Evolutionary conservation across 352 stramenopile genomes (phyloP), one percentile per base, ranked within the genome.

Genomic region (Phytophthora boehmeriae): DNA sequence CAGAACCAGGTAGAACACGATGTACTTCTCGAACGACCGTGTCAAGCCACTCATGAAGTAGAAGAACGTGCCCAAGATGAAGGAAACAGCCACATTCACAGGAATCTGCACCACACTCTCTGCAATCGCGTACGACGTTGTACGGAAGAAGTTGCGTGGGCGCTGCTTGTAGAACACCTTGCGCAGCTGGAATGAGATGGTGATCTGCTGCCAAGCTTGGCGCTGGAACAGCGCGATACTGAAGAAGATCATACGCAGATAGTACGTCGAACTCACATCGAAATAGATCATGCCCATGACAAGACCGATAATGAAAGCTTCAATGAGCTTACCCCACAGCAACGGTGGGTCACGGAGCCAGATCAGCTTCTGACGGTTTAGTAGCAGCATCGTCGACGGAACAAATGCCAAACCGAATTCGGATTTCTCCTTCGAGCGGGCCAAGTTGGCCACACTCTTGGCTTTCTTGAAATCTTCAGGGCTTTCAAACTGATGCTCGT

Each of bases 131-230:
- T 97, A 97, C 23, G 86, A 88, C 8, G 70, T 74, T 8, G 90
- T 89, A 2, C 86, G 80, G 61, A 95, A 97, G 55, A 97, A 98
- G 75, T 97, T 97, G 19, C 78, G 75, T 32, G 91, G 74, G 0
- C 79, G 75, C 30, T 98, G 90, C 60, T 96, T 97, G 80, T 97
- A 96, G 69, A 93, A 97, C n/a, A 97, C 90, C 16, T 80, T 68
- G 25, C 90, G 85, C 27, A 96, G 42, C 76, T 78, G 63, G 65
- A 89, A 88, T 42, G 74, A 71, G 23, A 91, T 88, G 8, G 81
- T 79, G 25, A 89, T 86, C 54, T 86, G 79, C 65, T 89, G 79
- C 77, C 78, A 88, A 20, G 75, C 76, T 38, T 89, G 81, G 56
- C 83, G 79, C 51, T 90, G 83, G 69, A 91, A 88, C 14, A 90